Base-by-base conservation (phyloP, 345 rosid genomes). In the Arabidopsis thaliana region DNA sequence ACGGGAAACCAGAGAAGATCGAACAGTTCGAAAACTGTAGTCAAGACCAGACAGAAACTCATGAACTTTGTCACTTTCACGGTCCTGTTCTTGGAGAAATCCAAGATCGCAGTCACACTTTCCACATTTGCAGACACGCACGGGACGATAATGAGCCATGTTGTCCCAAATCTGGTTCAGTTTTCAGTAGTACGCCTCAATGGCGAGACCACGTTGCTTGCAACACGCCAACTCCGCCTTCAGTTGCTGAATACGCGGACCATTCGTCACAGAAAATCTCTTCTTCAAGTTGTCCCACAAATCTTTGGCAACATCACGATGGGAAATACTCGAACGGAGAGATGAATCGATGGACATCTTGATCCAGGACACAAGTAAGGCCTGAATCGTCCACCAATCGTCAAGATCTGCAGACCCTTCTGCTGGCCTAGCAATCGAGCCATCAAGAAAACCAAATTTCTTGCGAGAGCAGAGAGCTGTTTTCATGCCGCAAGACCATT, bases 371-470 rank as follows among this genome's bases (percentile, higher is more conserved):
- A 45, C 22, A 14, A 45, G 7, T 22, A 45, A 14, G 5, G 49
- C 49, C 0, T 45, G 49, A 14, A 14, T 45, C 22, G 22, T 45
- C 49, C 8, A 45, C 49, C 49, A 45, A 14, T 14, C 49, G 1
- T 45, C 49, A 0, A 49, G 5, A 7, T 12, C 24, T 0, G 52
- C 10, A 48, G 12, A 49, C 0, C 6, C 55, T 3, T 20, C 55
- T 0, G 0, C 10, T 2, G 30, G 30, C 2, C 13, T 11, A 0
- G 1, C 0, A 1, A 49, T 49, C 0, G 28, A 7, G 0, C 30
- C 55, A 49, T 49, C 55, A 0, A 49, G 5, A 4, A 49, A 49
- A 0, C 55, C 55, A 49, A 49, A 49, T 4, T 8, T 49, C 5
- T 49, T 49, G 0, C 30, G 2, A 2, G 30, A 49, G 0, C 2